Percentiles rank a stretch among this genome's conserved stretches.
Evolutionary conservation across 345 rosid species (phyloP).

Genomic region (Schrenkiella parvula): DNA sequence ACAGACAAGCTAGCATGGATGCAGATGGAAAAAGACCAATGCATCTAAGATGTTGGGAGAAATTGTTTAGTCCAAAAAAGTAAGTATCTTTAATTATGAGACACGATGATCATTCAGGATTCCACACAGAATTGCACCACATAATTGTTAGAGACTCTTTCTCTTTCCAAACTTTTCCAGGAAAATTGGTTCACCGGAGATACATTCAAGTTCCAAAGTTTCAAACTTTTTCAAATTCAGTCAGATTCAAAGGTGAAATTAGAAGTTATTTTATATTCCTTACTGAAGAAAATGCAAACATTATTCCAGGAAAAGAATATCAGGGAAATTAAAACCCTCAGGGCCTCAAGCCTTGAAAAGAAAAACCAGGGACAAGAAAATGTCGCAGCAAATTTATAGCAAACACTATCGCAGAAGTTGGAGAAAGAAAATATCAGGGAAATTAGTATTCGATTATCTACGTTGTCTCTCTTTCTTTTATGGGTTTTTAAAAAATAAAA

Average conservation of each 20-base stretch:
- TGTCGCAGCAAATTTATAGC: background rate
- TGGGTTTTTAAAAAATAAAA: background rate
- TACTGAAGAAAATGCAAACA: background rate
- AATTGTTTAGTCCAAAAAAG: conserved; percentile 11
- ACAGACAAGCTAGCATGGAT: background rate
- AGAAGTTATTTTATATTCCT: background rate
- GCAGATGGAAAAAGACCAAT: background rate
- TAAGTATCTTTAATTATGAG: background rate
- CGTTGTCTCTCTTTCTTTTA: background rate
- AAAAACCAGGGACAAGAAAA: background rate
- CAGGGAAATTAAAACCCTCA: no score
- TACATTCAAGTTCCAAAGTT: conserved; percentile 8
- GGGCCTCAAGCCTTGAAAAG: background rate
- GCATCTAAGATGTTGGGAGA: conserved; percentile 12
- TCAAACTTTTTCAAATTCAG: background rate
- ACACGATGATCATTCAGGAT: background rate
- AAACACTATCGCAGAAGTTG: background rate
- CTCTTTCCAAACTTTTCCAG: background rate
- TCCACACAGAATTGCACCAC: background rate
- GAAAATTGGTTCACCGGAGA: background rate
- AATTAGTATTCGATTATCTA: background rate
- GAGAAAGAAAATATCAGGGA: background rate
- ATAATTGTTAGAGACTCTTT: background rate
- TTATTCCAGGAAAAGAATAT: conserved; percentile 19
- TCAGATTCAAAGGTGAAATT: conserved; percentile 6